Evolutionary conservation across 2,329 filamentous ascomycete species (phyloP).

Genomic region (Phyllachora maydis): DNA sequence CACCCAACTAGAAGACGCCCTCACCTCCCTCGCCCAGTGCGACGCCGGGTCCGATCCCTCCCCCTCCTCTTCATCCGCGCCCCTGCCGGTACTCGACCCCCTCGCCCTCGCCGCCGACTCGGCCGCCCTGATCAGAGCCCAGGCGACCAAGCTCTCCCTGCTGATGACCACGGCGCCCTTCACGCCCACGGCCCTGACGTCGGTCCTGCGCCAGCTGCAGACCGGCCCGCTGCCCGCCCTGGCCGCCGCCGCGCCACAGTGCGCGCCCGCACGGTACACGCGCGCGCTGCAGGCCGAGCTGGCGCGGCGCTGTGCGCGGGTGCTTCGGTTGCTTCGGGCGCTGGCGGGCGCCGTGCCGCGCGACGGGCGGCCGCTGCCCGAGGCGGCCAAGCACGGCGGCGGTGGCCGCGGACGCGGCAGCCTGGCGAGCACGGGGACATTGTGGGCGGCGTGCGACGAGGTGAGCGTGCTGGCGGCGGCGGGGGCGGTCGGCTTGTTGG

Average conservation of each 20-base stretch:
- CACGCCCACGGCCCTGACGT: slow-evolving; percentile 53
- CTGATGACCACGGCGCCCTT: slow-evolving; percentile 76
- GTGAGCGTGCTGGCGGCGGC: slow-evolving; percentile 40
- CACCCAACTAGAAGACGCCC: slow-evolving; percentile 13
- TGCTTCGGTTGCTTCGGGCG: slow-evolving; percentile 39
- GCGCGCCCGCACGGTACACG: slow-evolving; percentile 40
- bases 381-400: slow-evolving; percentile 22
- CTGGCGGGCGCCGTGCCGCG: slow-evolving; percentile 39
- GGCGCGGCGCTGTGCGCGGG: slow-evolving; percentile 30
- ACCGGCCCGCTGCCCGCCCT: slow-evolving; percentile 55
- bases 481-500: slow-evolving; percentile 50
- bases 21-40: slow-evolving; percentile 17
- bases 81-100: slow-evolving; percentile 22
- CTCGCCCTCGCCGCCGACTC: slow-evolving; percentile 53
- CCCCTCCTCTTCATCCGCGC: slow-evolving; percentile 3
- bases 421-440: slow-evolving; percentile 47
- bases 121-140: slow-evolving; percentile 54
- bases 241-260: slow-evolving; percentile 47
- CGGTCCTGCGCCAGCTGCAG: slow-evolving; percentile 52
- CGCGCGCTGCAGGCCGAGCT: slow-evolving; percentile 42
- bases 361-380: slow-evolving; percentile 30
- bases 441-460: slow-evolving; percentile 72
- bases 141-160: slow-evolving; percentile 73
- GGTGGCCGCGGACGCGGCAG: slow-evolving; percentile 23
- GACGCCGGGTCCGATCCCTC: slow-evolving; percentile 4